phyloP scores from a whole-genome alignment of 306 rosid genomes.

The Fagus crenata region DNA sequence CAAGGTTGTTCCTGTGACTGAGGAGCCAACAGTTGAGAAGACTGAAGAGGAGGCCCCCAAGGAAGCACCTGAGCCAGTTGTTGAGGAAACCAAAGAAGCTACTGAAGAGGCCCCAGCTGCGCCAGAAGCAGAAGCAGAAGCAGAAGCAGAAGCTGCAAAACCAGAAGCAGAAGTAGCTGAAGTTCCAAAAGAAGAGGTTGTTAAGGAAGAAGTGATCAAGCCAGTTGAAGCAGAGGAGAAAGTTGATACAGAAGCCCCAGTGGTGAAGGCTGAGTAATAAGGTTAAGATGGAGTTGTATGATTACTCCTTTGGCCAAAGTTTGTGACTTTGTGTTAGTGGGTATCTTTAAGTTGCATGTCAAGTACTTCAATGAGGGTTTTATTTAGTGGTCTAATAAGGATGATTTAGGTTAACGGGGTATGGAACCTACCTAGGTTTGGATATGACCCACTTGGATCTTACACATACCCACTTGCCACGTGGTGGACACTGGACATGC shows the following conservation, averaged over 20 bases:
- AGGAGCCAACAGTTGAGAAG: conserved; percentile 30
- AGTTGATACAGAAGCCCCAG: conserved; percentile 29
- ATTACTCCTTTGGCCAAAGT: background rate
- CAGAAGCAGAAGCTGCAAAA: conserved; percentile 21
- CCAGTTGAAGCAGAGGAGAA: conserved; percentile 35
- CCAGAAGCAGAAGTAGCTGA: conserved; percentile 5
- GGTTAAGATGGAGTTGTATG: conserved; percentile 6
- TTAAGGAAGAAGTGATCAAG: conserved; percentile 37
- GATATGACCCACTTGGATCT: conserved; percentile 21
- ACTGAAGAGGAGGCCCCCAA: conserved; percentile 22
- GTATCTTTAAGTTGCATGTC: conserved; percentile 21
- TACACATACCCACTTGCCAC: conserved; percentile 25
- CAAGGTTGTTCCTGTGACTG: conserved; percentile 27
- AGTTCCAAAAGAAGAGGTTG: conserved; percentile 30
- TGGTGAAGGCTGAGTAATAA: conserved; percentile 37
- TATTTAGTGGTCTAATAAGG: conserved; percentile 32
- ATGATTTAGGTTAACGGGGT: conserved; percentile 20
- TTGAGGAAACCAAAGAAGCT: conserved; percentile 44
- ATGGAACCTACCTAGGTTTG: conserved; percentile 2
- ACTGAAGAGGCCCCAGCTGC: conserved; percentile 22
- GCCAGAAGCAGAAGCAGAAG: conserved; percentile 23
- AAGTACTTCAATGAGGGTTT: conserved; percentile 18
- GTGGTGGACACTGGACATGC: conserved; percentile 17
- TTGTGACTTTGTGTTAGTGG: conserved; percentile 17
- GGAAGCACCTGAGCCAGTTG: conserved; percentile 17